Evolutionary conservation across 2,329 filamentous ascomycete species (phyloP).

Genomic region (Trichoderma sp.): DNA sequence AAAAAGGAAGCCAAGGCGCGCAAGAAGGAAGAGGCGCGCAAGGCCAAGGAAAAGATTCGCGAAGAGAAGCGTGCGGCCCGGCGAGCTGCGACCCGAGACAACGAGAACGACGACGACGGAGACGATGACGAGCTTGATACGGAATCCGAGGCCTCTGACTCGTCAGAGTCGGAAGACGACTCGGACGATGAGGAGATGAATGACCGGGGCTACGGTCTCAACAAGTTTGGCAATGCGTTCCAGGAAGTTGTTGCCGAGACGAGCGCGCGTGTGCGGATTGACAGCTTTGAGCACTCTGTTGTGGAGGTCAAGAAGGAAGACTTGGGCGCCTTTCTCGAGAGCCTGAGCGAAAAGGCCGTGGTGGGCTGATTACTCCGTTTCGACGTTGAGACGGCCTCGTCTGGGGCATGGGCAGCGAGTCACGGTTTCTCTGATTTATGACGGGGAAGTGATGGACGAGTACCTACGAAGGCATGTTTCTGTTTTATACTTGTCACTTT

Average conservation of each 20-base stretch:
- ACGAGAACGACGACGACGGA: conserved; percentile 49
- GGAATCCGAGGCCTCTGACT: conserved; percentile 48
- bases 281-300: conserved; percentile 96
- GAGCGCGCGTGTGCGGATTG: conserved; percentile 83
- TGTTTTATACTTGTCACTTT: conserved; percentile 7
- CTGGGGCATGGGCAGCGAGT: background rate
- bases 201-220: conserved; percentile 72
- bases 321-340: conserved; percentile 84
- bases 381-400: background rate
- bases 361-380: conserved; percentile 52
- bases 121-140: conserved; percentile 53
- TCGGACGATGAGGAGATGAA: conserved; percentile 55
- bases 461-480: background rate
- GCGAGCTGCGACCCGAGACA: conserved; percentile 50
- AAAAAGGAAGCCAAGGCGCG: conserved; percentile 66
- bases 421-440: background rate
- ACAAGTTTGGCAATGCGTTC: conserved; percentile 92
- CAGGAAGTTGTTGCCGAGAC: conserved; percentile 94
- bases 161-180: conserved; percentile 49
- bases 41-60: conserved; percentile 59
- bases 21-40: conserved; percentile 60
- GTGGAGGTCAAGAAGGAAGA: conserved; percentile 98
- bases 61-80: conserved; percentile 64
- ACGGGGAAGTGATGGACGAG: background rate
- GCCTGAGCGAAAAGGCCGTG: conserved; percentile 87